These are phyloP conservation scores for Triglochin maritima DNA, from an alignment of 106 monocot species.

Conservation along the genomic window DNA sequence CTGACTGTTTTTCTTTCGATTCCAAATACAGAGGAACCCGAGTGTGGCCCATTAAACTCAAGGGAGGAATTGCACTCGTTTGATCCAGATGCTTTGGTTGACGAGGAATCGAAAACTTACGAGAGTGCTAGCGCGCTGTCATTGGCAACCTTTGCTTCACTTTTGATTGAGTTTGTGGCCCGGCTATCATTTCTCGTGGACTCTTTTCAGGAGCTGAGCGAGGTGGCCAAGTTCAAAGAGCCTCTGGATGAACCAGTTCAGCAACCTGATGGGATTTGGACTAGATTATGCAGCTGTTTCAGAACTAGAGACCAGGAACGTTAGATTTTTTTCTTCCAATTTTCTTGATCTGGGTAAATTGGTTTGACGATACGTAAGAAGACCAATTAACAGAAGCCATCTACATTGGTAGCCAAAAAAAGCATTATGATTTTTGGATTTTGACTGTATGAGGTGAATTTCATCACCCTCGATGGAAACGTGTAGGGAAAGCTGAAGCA, in stretches of 20 bases:
- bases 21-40: neutral
- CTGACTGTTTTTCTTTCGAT: neutral
- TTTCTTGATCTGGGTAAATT: too few relatives aligned
- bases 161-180: constrained; percentile 91
- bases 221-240: constrained; percentile 65
- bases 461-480: too few relatives aligned
- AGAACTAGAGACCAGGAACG: too few relatives aligned
- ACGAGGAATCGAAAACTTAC: constrained; percentile 47
- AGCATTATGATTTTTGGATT: too few relatives aligned
- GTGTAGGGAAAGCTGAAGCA: too few relatives aligned
- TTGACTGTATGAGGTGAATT: too few relatives aligned
- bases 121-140: constrained; percentile 95
- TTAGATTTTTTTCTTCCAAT: too few relatives aligned
- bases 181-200: constrained; percentile 82
- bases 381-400: too few relatives aligned
- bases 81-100: constrained; percentile 5
- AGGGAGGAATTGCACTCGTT: constrained; percentile 51
- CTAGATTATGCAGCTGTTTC: neutral
- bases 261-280: constrained; percentile 24
- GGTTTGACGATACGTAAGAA: too few relatives aligned
- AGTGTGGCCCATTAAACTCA: neutral
- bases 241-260: constrained; percentile 23
- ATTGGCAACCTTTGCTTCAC: constrained; percentile 84
- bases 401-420: too few relatives aligned
- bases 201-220: constrained; percentile 70